These are phyloP conservation scores for Podaxis pistillaris DNA, from an alignment of 768 basidiomycete species.

Conservation along the genomic window DNA sequence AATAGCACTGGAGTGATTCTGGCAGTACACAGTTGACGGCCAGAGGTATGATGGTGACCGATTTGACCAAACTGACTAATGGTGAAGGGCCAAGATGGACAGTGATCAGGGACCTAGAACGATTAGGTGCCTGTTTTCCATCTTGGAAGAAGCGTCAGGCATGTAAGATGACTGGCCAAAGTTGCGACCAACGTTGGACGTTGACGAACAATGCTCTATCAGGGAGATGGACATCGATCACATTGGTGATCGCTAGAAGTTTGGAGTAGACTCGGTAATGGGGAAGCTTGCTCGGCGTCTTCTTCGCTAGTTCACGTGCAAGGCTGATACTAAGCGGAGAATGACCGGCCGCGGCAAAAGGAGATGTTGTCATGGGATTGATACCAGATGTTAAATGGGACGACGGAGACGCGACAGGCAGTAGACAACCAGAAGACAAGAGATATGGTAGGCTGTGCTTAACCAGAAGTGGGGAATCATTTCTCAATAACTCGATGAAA, in stretches of 20 bases:
- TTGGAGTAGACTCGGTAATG: not conserved
- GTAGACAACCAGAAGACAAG: not conserved
- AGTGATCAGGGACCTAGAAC: too few relatives aligned
- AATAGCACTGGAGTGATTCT: too few relatives aligned
- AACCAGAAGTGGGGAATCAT: not conserved
- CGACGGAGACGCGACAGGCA: not conserved
- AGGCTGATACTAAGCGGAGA: not conserved
- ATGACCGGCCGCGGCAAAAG: not conserved
- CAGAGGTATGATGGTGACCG: too few relatives aligned
- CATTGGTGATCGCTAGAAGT: not conserved
- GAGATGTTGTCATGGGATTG: not conserved
- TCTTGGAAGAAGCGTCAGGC: too few relatives aligned
- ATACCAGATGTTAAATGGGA: not conserved
- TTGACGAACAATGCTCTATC: too few relatives aligned
- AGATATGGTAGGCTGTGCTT: not conserved
- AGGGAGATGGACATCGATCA: not conserved
- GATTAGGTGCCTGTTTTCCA: too few relatives aligned
- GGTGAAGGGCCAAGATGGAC: too few relatives aligned
- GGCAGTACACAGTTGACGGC: too few relatives aligned
- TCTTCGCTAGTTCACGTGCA: not conserved
- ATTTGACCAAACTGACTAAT: too few relatives aligned
- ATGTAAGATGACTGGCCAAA: too few relatives aligned
- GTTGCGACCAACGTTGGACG: too few relatives aligned
- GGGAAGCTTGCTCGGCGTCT: not conserved
- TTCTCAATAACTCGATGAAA: not conserved